A percentile compares a stretch with the other conserved stretches of the same genome.
phyloP scores from a whole-genome alignment of 257 asterid species.

The Solanum gandarillasii region DNA sequence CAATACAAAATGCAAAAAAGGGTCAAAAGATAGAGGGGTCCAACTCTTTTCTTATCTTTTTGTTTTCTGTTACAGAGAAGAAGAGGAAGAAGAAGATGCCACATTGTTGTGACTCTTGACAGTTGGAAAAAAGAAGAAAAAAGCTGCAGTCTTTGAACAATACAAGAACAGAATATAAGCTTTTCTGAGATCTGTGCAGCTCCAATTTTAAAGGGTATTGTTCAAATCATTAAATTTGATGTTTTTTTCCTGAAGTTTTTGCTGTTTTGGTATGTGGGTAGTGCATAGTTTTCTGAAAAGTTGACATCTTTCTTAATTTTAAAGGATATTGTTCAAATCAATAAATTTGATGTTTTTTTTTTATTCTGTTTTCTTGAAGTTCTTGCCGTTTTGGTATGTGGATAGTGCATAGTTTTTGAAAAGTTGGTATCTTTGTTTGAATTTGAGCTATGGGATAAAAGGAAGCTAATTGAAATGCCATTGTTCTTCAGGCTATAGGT shows the following conservation, averaged over 20 bases:
- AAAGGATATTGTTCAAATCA: neutral
- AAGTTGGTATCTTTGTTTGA: neutral
- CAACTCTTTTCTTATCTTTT: conserved; percentile 2
- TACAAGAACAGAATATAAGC: neutral
- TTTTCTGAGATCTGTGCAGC: neutral
- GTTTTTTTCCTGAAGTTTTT: neutral
- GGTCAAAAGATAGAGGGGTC: neutral
- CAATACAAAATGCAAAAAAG: neutral
- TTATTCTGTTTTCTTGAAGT: neutral
- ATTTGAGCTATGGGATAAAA: neutral
- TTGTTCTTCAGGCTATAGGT: neutral
- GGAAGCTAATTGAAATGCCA: neutral
- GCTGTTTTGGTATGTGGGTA: neutral
- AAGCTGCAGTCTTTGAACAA: neutral
- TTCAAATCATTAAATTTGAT: neutral
- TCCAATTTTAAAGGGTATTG: neutral
- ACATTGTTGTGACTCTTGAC: neutral
- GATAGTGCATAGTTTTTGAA: neutral
- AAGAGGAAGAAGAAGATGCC: neutral
- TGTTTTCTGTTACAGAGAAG: neutral
- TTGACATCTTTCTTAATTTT: neutral
- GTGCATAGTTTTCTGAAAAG: neutral
- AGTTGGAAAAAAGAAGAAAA: neutral
- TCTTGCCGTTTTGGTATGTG: neutral
- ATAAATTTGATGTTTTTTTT: neutral